Evolutionary conservation across 1,284 basidiomycete species (phyloP).

Genomic region (Ustilago trichophora): DNA sequence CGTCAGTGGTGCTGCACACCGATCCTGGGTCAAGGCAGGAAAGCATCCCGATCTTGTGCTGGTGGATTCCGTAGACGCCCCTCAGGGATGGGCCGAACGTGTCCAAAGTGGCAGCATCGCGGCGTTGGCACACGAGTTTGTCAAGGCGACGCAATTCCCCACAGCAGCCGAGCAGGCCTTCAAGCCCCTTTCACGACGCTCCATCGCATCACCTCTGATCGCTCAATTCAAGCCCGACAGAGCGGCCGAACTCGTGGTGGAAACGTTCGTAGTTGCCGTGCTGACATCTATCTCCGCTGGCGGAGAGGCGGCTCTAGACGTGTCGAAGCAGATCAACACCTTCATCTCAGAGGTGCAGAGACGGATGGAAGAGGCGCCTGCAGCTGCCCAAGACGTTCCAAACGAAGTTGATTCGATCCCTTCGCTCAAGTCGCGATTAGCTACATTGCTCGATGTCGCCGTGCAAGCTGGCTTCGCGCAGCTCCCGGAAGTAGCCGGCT

Average conservation of each 20-base stretch:
- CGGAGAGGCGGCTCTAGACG: background rate
- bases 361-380: slow-evolving; percentile 9
- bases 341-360: slow-evolving; percentile 23
- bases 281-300: slow-evolving; percentile 6
- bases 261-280: slow-evolving; percentile 17
- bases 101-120: slow-evolving; percentile 49
- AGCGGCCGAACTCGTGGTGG: slow-evolving; percentile 1
- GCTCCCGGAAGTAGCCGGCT: background rate
- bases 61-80: slow-evolving; percentile 25
- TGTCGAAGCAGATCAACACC: background rate
- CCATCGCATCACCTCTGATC: slow-evolving; percentile 11
- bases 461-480: slow-evolving; percentile 16
- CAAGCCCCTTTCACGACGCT: background rate
- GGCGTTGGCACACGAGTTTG: slow-evolving; percentile 61
- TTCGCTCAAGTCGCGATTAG: slow-evolving; percentile 15
- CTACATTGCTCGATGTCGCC: slow-evolving; percentile 18
- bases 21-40: slow-evolving; percentile 39
- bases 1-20: slow-evolving; percentile 3
- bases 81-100: slow-evolving; percentile 51
- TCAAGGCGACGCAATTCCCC: slow-evolving; percentile 56
- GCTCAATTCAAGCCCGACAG: background rate
- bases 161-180: background rate
- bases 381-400: background rate
- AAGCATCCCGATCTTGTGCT: slow-evolving; percentile 55
- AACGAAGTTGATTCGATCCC: background rate